Evolutionary conservation across 129 eudicot species (phyloP), one percentile per base, ranked within the genome.

Genomic region (Tanacetum coccineum): DNA sequence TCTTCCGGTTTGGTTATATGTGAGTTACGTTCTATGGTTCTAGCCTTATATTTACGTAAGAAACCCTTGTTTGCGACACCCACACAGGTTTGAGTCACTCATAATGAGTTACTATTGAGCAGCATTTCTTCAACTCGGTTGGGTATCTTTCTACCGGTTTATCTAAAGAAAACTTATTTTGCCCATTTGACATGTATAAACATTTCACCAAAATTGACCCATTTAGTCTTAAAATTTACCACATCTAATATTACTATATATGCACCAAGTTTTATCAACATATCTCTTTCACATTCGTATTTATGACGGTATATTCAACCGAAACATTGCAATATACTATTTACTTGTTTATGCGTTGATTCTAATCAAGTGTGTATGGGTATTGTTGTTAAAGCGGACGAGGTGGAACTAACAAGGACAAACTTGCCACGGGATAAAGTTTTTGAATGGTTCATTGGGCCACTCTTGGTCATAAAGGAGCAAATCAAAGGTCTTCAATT

Each of bases 391-490:
- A 17, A 57, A 92, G 98, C 96, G 64, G 95, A 92, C 13, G 85
- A 84, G 44, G 74, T 78, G 62, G 89, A 92, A 54, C 62, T 91
- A 30, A 83, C 87, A 32, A 73, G 74, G 56, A 69, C 72, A 15
- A 87, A 85, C 72, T 75, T 78, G 71, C 95, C 96, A 0, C 82
- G 81, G 80, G 98, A 92, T 59, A 85, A 82, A 68, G 76, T 92
- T 45, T 86, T 83, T 22, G 87, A 88, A 77, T 92, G 96, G 98
- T 86, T 88, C 62, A 74, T 87, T 13, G 94, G 82, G 70, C 98
- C 98, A 4, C 83, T 92, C 18, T 82, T 92, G 52, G 71, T 87
- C 44, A 88, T 92, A 78, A 92, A 88, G 82, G 98, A 92, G 74
- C 98, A 92, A 73, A 80, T 92, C 12, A 92, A 82, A 75, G 85